Evolutionary conservation across 202 grass and related monocot species (phyloP).

Genomic region (Eragrostis tef): DNA sequence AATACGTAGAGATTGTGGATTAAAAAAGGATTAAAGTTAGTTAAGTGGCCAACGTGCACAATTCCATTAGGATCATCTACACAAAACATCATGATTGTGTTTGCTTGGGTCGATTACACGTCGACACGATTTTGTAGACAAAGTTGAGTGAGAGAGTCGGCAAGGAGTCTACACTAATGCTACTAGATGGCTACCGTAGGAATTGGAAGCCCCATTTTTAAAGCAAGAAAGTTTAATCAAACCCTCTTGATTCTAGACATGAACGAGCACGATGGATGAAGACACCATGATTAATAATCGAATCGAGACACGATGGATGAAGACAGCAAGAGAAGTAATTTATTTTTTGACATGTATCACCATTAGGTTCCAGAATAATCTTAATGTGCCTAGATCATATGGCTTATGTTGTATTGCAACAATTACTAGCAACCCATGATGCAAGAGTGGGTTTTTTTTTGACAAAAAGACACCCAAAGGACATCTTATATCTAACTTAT

Average conservation of each 20-base stretch:
- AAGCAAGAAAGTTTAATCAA: neutral
- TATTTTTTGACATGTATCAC: neutral
- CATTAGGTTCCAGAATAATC: neutral
- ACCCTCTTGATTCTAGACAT: constrained; percentile 2
- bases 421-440: neutral
- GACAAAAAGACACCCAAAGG: too few species aligned
- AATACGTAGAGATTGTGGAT: neutral
- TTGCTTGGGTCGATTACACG: neutral
- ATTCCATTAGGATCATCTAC: neutral
- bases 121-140: neutral
- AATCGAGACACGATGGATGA: neutral
- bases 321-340: neutral
- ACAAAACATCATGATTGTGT: constrained; percentile 34
- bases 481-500: too few species aligned
- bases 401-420: neutral
- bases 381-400: neutral
- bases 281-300: neutral
- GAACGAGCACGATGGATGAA: neutral
- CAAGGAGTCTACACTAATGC: constrained; percentile 1
- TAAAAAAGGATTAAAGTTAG: neutral
- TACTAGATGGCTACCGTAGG: neutral
- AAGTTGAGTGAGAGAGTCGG: constrained; percentile 28
- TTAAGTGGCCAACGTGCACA: neutral
- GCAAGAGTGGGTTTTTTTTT: neutral
- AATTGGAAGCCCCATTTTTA: constrained; percentile 12